Percentiles rank a stretch among this genome's conserved stretches.
Evolutionary conservation across 805 yeast species (phyloP).

Genomic region (Saccharomyces jurei): DNA sequence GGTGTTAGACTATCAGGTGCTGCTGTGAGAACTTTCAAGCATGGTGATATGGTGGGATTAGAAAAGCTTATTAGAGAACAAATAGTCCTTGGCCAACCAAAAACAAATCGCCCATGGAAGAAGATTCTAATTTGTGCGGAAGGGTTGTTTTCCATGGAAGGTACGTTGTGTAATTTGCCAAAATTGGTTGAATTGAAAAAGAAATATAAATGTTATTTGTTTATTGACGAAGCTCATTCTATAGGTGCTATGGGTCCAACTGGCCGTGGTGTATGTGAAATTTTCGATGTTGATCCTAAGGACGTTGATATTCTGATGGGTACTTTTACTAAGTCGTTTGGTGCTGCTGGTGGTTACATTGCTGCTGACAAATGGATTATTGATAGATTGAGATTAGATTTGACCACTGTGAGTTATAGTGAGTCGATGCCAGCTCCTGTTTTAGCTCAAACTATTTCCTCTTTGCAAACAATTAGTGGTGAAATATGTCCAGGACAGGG

Average conservation of each 20-base stretch:
- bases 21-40: conserved; percentile 82
- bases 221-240: conserved; percentile 96
- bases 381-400: conserved; percentile 64
- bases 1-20: conserved; percentile 93
- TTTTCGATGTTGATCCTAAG: conserved; percentile 69
- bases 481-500: conserved; percentile 90
- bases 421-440: conserved; percentile 92
- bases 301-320: conserved; percentile 91
- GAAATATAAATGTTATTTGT: conserved; percentile 81
- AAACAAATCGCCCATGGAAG: conserved; percentile 93
- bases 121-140: conserved; percentile 80
- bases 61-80: conserved; percentile 74
- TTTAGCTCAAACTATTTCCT: conserved; percentile 74
- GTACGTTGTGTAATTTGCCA: conserved; percentile 80
- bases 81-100: conserved; percentile 90
- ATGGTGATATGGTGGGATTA: conserved; percentile 76
- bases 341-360: conserved; percentile 97
- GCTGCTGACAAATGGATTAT: conserved; percentile 68
- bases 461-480: conserved; percentile 73
- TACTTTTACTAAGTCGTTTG: conserved; percentile 92
- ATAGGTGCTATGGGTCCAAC: conserved; percentile 96
- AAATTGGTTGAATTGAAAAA: conserved; percentile 61
- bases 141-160: conserved; percentile 90
- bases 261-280: conserved; percentile 94
- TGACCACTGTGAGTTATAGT: conserved; percentile 66